phyloP scores from a whole-genome alignment of 805 yeast species.

The Candida ulmi region DNA sequence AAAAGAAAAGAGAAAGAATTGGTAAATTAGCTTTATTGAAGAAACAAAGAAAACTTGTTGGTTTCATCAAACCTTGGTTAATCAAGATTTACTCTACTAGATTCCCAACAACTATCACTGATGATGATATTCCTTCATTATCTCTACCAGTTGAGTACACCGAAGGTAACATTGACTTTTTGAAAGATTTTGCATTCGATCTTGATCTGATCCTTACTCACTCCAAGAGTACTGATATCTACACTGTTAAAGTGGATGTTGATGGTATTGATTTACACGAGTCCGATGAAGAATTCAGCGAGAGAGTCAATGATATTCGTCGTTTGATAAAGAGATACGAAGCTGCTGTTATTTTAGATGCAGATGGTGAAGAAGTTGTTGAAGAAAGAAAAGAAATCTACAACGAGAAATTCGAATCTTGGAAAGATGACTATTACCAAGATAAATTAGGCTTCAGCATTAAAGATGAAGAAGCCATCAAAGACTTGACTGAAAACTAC shows the following conservation, averaged over 20 bases:
- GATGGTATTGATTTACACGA: constrained; percentile 71
- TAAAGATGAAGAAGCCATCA: constrained; percentile 51
- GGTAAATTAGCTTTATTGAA: constrained; percentile 63
- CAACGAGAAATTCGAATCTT: constrained; percentile 63
- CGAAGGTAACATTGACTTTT: constrained; percentile 46
- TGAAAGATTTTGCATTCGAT: constrained; percentile 60
- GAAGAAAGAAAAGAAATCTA: constrained; percentile 55
- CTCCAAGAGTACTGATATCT: constrained; percentile 48
- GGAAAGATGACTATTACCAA: constrained; percentile 85
- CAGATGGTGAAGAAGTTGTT: constrained; percentile 51
- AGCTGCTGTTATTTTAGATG: constrained; percentile 45
- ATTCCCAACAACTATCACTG: constrained; percentile 21
- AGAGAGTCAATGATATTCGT: constrained; percentile 45
- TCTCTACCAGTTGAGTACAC: constrained; percentile 37
- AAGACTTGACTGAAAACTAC: constrained; percentile 70
- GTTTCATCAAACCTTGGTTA: constrained; percentile 45
- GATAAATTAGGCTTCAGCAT: constrained; percentile 67
- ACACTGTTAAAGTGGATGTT: constrained; percentile 57
- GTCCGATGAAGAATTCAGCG: constrained; percentile 56
- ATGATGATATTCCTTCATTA: constrained; percentile 36
- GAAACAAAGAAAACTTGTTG: constrained; percentile 72
- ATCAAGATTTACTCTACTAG: constrained; percentile 27
- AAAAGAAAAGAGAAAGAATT: constrained; percentile 54
- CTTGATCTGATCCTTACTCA: constrained; percentile 63
- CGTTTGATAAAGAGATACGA: constrained; percentile 59